Percentiles rank a stretch among this genome's conserved stretches.
Conservation (phyloP, 2,329 filamentous ascomycete species). For the Chrysoporthe cubensis region DNA sequence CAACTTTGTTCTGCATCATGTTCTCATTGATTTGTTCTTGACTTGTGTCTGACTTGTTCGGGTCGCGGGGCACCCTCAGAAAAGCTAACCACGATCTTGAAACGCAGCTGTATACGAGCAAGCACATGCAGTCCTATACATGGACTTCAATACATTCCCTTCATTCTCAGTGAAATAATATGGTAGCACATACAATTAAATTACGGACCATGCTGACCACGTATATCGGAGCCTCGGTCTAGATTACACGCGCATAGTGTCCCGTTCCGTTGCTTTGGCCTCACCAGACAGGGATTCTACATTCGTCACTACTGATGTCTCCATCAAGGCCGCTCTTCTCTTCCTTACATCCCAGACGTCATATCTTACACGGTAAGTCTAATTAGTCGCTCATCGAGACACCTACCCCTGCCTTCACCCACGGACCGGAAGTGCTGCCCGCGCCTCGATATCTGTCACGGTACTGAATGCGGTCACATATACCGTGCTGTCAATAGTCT, state of each 20-base stretch:
- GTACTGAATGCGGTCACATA: not conserved
- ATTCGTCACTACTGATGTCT: not conserved
- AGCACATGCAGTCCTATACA: not conserved
- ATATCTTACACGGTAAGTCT: too few species aligned
- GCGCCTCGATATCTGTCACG: not conserved
- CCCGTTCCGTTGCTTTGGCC: not conserved
- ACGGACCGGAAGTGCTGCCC: not conserved
- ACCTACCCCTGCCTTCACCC: too few species aligned
- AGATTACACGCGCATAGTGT: not conserved
- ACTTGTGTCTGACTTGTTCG: not conserved
- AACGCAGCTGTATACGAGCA: not conserved
- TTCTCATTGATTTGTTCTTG: not conserved
- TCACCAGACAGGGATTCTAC: not conserved
- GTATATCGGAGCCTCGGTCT: not conserved
- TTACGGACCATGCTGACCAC: not conserved
- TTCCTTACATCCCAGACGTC: too few species aligned
- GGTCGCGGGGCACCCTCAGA: too few species aligned
- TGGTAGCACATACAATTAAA: not conserved
- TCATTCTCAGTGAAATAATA: not conserved
- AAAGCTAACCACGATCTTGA: not conserved
- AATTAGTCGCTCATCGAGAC: too few species aligned
- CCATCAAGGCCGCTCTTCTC: not conserved
- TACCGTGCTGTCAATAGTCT: not conserved
- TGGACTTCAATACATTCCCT: not conserved
- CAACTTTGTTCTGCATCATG: not conserved